These are phyloP conservation scores for Pisolithus thermaeus DNA, from an alignment of 1,284 basidiomycete genomes.

Conservation along the genomic window DNA sequence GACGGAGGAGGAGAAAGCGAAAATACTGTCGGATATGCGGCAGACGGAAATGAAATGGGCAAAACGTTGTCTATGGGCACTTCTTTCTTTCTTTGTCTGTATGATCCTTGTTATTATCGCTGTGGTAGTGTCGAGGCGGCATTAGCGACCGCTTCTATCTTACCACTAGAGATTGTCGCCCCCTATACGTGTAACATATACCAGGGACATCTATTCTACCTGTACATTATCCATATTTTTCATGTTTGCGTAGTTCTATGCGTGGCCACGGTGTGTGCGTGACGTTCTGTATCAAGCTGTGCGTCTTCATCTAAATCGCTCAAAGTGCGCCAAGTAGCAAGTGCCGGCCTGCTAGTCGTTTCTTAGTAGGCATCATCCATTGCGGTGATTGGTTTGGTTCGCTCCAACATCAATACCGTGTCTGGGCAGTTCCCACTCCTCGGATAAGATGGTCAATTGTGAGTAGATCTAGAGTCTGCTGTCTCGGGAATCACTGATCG, in stretches of 20 bases:
- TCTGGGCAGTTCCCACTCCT: no score
- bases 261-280: neutral
- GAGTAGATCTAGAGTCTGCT: conserved; percentile 8
- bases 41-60: conserved; percentile 36
- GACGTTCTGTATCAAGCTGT: neutral
- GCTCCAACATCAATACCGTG: no score
- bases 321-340: no score
- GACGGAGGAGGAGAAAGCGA: conserved; percentile 31
- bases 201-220: conserved; percentile 7
- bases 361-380: no score
- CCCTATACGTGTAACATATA: neutral
- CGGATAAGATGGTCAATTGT: conserved; percentile 24
- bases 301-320: no score
- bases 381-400: no score
- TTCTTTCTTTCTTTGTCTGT: conserved; percentile 21
- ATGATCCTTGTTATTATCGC: conserved; percentile 17
- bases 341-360: no score
- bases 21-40: conserved; percentile 33
- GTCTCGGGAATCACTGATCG: neutral
- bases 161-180: neutral
- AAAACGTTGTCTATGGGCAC: conserved; percentile 33
- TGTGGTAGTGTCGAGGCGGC: conserved; percentile 16
- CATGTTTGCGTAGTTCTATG: neutral
- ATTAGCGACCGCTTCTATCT: conserved; percentile 7
- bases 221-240: conserved; percentile 1